A percentile compares a stretch with the other conserved stretches of the same genome.
These are phyloP conservation scores for Picea sitchensis DNA, from an alignment of 75 land plant species.

Conservation along the genomic window DNA sequence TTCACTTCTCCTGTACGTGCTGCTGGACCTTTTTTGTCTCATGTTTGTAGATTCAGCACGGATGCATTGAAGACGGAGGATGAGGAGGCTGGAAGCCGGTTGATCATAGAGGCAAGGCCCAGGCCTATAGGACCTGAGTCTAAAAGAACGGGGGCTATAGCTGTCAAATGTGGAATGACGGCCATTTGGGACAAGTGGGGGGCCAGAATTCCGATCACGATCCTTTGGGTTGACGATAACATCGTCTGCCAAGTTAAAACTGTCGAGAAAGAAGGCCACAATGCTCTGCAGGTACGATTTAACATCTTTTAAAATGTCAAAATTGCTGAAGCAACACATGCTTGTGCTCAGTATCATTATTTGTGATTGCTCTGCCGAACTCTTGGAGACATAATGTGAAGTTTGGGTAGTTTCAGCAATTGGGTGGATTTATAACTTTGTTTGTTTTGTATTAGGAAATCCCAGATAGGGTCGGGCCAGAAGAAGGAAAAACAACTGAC, in stretches of 20 bases:
- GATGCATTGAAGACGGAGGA: background rate
- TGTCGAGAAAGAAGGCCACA: constrained; percentile 73
- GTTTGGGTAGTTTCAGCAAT: background rate
- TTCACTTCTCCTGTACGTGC: background rate
- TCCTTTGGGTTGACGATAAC: constrained; percentile 93
- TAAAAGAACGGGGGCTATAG: constrained; percentile 84
- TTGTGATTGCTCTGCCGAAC: background rate
- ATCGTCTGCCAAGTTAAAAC: constrained; percentile 92
- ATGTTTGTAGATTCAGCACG: constrained; percentile 9
- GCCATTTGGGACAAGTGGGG: constrained; percentile 99
- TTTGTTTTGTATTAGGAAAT: constrained; percentile 16
- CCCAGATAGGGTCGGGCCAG: constrained; percentile 87
- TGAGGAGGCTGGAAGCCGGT: background rate
- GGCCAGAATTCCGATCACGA: constrained; percentile 67
- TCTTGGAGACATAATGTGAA: background rate
- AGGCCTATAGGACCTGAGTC: constrained; percentile 51
- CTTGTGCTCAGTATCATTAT: background rate
- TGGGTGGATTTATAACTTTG: constrained; percentile 10
- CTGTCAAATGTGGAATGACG: constrained; percentile 95
- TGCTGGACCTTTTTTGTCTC: background rate
- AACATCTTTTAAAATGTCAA: too few species aligned
- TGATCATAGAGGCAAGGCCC: constrained; percentile 29
- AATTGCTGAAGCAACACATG: too few species aligned
- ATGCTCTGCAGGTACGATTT: constrained; percentile 70
- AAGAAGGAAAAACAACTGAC: constrained; percentile 92